Conservation (phyloP, 495 filamentous ascomycete genomes). For the Amniculicola lignicola region DNA sequence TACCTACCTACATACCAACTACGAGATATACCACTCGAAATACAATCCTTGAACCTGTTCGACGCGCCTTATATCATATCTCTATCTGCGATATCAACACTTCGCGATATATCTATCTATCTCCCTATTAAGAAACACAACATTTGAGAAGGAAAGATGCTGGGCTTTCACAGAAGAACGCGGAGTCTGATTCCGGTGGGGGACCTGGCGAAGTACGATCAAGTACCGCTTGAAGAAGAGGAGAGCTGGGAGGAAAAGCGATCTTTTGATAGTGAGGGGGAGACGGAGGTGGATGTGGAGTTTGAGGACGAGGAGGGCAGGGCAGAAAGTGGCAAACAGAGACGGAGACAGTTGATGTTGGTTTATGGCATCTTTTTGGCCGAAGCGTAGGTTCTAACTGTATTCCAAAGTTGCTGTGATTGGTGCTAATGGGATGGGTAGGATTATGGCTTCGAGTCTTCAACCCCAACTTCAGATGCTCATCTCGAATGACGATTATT, state of each 20-base stretch:
- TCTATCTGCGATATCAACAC: too few relatives aligned
- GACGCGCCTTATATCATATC: too few relatives aligned
- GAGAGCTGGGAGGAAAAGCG: too few relatives aligned
- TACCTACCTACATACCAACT: too few relatives aligned
- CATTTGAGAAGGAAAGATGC: too few relatives aligned
- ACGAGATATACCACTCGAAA: too few relatives aligned
- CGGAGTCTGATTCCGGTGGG: slow-evolving; percentile 37
- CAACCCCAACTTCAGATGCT: slow-evolving; percentile 48
- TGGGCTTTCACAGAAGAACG: slow-evolving; percentile 37
- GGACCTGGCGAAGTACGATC: slow-evolving; percentile 37
- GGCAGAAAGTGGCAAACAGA: slow-evolving; percentile 3
- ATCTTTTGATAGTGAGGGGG: too few relatives aligned
- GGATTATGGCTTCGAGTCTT: slow-evolving; percentile 48
- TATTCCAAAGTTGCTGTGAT: neutral
- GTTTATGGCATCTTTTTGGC: slow-evolving; percentile 38
- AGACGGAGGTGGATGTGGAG: slow-evolving; percentile 17
- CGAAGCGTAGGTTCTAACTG: slow-evolving; percentile 32
- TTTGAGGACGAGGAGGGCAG: slow-evolving; percentile 6
- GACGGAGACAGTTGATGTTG: slow-evolving; percentile 28
- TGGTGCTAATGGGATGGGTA: slow-evolving; percentile 12
- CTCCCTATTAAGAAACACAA: too few relatives aligned
- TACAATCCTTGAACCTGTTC: too few relatives aligned
- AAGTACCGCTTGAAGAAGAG: slow-evolving; percentile 28
- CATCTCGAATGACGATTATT: slow-evolving; percentile 42
- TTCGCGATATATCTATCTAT: too few relatives aligned